These are phyloP conservation scores for Globisporangium paroecandrum DNA, from an alignment of 352 stramenopile genomes.

Conservation along the genomic window DNA sequence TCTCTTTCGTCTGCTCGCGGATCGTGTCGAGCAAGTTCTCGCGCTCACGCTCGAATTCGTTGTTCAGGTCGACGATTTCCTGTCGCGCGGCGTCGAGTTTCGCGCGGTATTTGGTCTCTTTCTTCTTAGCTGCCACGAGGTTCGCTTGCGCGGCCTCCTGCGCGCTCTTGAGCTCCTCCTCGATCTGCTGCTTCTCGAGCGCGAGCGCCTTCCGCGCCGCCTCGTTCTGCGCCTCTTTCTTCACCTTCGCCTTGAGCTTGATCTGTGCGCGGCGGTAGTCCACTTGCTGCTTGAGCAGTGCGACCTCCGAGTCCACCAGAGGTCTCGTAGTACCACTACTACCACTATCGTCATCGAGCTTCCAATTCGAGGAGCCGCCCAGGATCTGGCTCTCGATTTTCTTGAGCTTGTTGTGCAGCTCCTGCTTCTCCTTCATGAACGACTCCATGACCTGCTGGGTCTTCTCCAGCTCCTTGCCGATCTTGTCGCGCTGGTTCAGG, in stretches of 20 bases:
- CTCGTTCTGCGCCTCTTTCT: conserved; percentile 63
- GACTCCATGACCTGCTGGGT: conserved; percentile 70
- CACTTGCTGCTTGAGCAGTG: conserved; percentile 79
- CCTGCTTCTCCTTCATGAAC: conserved; percentile 23
- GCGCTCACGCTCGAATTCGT: conserved; percentile 83
- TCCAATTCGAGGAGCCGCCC: conserved; percentile 31
- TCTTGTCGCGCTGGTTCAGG: conserved; percentile 61
- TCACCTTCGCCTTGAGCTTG: conserved; percentile 74
- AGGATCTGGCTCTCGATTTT: conserved; percentile 84
- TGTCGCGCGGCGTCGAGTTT: conserved; percentile 76
- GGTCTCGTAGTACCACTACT: conserved; percentile 7
- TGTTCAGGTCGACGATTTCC: conserved; percentile 81
- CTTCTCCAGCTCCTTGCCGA: conserved; percentile 70
- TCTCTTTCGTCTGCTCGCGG: conserved; percentile 86
- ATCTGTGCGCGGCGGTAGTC: conserved; percentile 74
- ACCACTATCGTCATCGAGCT: conserved; percentile 15
- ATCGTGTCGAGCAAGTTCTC: conserved; percentile 86
- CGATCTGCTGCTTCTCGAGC: conserved; percentile 70
- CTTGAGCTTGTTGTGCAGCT: conserved; percentile 48
- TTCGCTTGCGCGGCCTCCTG: conserved; percentile 64
- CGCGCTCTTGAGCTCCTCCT: conserved; percentile 67
- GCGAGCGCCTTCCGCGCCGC: conserved; percentile 51
- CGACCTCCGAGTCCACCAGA: conserved; percentile 58
- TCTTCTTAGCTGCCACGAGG: conserved; percentile 53
- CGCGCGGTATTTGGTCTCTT: conserved; percentile 56